Percentiles rank a stretch among this genome's conserved stretches.
phyloP scores from a whole-genome alignment of 1,284 basidiomycete genomes.

The Papiliotrema laurentii region DNA sequence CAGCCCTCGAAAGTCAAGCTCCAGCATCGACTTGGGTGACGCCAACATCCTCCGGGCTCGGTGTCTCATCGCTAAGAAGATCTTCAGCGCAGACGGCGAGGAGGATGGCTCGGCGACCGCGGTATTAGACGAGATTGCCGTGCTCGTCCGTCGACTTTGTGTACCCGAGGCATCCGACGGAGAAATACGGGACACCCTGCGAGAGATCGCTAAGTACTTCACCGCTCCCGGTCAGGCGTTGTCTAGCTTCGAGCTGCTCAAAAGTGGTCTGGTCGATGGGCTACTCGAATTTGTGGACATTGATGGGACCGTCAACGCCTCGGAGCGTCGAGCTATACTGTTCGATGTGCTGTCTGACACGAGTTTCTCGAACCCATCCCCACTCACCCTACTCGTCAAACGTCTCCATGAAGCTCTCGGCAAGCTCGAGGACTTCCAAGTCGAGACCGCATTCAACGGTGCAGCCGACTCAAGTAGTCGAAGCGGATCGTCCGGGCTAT shows the following conservation, averaged over 20 bases:
- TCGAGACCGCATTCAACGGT: slow-evolving; percentile 63
- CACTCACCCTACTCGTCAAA: slow-evolving; percentile 80
- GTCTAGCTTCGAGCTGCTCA: slow-evolving; percentile 91
- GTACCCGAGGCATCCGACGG: slow-evolving; percentile 55
- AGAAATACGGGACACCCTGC: slow-evolving; percentile 59
- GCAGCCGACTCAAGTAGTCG: slow-evolving; percentile 18
- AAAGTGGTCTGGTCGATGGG: slow-evolving; percentile 87
- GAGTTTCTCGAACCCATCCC: slow-evolving; percentile 53
- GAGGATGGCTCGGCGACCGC: slow-evolving; percentile 61
- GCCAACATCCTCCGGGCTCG: slow-evolving; percentile 82
- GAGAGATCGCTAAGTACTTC: slow-evolving; percentile 73
- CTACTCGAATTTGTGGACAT: slow-evolving; percentile 77
- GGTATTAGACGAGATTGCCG: slow-evolving; percentile 54
- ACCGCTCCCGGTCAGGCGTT: slow-evolving; percentile 64
- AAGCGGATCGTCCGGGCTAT: slow-evolving; percentile 16
- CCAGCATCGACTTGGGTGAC: slow-evolving; percentile 66
- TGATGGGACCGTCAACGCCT: slow-evolving; percentile 48
- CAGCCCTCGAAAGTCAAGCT: slow-evolving; percentile 43
- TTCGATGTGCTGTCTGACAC: slow-evolving; percentile 67
- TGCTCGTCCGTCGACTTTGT: slow-evolving; percentile 61
- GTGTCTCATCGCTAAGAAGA: slow-evolving; percentile 72
- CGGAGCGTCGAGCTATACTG: slow-evolving; percentile 64
- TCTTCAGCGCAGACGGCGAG: slow-evolving; percentile 50
- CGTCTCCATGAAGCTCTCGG: slow-evolving; percentile 90
- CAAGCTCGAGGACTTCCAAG: slow-evolving; percentile 89